Conservation (phyloP, 331 rosid genomes). For the Malus hybrid region DNA sequence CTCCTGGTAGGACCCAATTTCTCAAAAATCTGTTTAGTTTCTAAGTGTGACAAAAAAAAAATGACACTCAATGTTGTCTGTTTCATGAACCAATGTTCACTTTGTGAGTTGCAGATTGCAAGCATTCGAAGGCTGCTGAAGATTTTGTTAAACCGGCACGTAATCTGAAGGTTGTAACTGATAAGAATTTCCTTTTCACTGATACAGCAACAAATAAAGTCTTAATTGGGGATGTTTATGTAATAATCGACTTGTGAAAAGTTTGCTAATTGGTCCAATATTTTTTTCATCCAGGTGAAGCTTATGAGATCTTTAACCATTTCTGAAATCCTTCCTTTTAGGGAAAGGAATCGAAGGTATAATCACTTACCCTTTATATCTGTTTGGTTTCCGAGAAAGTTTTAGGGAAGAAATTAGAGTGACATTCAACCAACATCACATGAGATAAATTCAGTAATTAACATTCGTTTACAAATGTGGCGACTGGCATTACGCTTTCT, state of each 20-base stretch:
- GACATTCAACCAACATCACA: not conserved
- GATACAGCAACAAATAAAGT: not conserved
- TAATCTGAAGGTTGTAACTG: conserved; percentile 24
- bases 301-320: conserved; percentile 27
- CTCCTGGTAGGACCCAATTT: conserved; percentile 18
- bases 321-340: conserved; percentile 39
- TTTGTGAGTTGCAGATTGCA: conserved; percentile 28
- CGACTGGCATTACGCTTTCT: too few relatives aligned
- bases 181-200: not conserved
- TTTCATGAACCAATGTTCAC: not conserved
- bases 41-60: not conserved
- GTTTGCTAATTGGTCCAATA: not conserved
- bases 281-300: conserved; percentile 24
- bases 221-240: not conserved
- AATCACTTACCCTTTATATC: not conserved
- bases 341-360: conserved; percentile 33
- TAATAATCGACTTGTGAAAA: not conserved
- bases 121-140: conserved; percentile 29
- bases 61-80: too few relatives aligned
- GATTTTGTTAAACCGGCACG: conserved; percentile 23
- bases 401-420: not conserved
- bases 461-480: too few relatives aligned
- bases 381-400: not conserved
- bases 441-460: not conserved
- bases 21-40: not conserved